Evolutionary conservation across 345 rosid species (phyloP).

Genomic region (Citrus inodora): DNA sequence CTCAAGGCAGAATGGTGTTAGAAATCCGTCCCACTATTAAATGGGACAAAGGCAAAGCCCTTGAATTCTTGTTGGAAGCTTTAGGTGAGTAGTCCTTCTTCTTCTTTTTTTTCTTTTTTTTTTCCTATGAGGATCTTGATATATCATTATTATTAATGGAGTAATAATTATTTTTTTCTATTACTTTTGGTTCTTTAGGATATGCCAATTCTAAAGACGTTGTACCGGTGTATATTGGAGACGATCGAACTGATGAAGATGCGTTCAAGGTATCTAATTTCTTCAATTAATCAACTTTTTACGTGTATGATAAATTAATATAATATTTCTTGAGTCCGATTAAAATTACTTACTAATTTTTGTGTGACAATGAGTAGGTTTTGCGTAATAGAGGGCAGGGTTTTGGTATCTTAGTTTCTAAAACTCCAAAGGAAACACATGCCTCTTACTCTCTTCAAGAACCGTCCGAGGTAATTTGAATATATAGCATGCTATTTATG

Average conservation of each 20-base stretch:
- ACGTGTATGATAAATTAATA: too few species aligned
- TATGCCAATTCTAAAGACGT: conserved; percentile 59
- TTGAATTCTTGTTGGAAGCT: conserved; percentile 74
- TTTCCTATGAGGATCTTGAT: neutral
- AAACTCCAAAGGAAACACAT: conserved; percentile 77
- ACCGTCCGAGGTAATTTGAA: conserved; percentile 58
- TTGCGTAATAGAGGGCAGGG: conserved; percentile 76
- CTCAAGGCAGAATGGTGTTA: conserved; percentile 85
- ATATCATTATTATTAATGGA: neutral
- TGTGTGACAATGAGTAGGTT: conserved; percentile 35
- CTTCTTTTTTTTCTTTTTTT: neutral
- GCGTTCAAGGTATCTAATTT: conserved; percentile 67
- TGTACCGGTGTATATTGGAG: conserved; percentile 88
- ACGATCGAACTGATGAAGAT: conserved; percentile 92
- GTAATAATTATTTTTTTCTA: neutral
- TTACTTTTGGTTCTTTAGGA: conserved; percentile 34
- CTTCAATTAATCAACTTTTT: neutral
- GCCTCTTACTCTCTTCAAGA: conserved; percentile 87
- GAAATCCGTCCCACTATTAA: conserved; percentile 92
- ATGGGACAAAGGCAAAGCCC: conserved; percentile 99
- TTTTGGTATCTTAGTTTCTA: conserved; percentile 84
- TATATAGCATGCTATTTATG: neutral
- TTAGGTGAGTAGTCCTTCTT: conserved; percentile 42
- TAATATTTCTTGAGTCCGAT: neutral
- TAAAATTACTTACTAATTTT: neutral